Conservation (phyloP, 2,329 filamentous ascomycete genomes). For the Diaporthe ampelina region DNA sequence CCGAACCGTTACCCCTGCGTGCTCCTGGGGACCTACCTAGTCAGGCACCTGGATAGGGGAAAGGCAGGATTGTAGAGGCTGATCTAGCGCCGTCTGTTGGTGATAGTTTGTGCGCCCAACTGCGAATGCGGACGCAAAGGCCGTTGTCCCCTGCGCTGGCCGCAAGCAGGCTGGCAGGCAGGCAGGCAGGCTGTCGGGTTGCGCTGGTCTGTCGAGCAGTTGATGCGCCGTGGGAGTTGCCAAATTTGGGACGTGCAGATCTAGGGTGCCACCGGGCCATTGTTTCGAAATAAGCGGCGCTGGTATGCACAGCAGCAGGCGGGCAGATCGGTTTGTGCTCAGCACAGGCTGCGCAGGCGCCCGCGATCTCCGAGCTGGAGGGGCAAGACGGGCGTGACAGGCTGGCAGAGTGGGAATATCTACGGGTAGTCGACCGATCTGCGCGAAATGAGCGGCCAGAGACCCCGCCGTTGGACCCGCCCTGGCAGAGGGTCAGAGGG, state of each 20-base stretch:
- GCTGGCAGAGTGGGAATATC: slow-evolving; percentile 28
- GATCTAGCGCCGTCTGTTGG: slow-evolving; percentile 19
- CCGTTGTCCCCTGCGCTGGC: neutral
- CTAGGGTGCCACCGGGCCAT: neutral
- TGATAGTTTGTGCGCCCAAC: slow-evolving; percentile 20
- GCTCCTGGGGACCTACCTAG: neutral
- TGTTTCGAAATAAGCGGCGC: slow-evolving; percentile 32
- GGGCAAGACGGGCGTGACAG: slow-evolving; percentile 23
- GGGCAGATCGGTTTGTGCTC: neutral
- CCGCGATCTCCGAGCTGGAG: slow-evolving; percentile 29
- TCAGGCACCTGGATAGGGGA: neutral
- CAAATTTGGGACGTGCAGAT: slow-evolving; percentile 1
- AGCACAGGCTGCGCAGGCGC: slow-evolving; percentile 14
- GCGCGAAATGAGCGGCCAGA: slow-evolving; percentile 24
- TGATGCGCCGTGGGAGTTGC: neutral
- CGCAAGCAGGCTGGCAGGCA: neutral
- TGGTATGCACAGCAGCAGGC: neutral
- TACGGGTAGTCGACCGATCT: slow-evolving; percentile 29
- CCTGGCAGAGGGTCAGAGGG: slow-evolving; percentile 7
- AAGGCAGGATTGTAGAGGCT: slow-evolving; percentile 14
- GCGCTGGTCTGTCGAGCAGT: slow-evolving; percentile 6
- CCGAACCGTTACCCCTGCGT: slow-evolving; percentile 10
- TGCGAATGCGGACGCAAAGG: slow-evolving; percentile 7
- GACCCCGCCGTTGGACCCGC: slow-evolving; percentile 24
- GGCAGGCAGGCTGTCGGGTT: too few relatives aligned